phyloP scores from a whole-genome alignment of 352 stramenopile species.

The Hyaloperonospora brassicae region DNA sequence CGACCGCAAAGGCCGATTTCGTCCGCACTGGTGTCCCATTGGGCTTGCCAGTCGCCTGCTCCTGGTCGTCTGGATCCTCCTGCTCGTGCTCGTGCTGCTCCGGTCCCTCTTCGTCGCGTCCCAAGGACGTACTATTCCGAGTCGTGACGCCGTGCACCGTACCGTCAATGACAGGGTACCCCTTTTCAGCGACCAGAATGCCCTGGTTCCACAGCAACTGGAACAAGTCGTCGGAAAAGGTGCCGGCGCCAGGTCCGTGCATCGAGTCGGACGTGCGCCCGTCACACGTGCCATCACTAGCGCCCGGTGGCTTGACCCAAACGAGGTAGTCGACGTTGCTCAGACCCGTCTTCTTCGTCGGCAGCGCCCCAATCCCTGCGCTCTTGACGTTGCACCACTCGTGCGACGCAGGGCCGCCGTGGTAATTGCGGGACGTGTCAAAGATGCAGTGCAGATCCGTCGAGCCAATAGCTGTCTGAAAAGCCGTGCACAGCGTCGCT shows the following conservation, averaged over 20 bases:
- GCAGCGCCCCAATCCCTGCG: constrained; percentile 46
- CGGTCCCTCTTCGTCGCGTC: too few relatives aligned
- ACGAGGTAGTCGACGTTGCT: constrained; percentile 62
- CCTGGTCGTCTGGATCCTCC: too few relatives aligned
- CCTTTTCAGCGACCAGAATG: constrained; percentile 41
- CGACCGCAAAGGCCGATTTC: too few relatives aligned
- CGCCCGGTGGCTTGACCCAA: constrained; percentile 61
- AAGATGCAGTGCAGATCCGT: constrained; percentile 45
- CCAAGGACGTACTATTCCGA: too few relatives aligned
- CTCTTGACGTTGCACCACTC: constrained; percentile 70
- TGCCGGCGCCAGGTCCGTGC: constrained; percentile 38
- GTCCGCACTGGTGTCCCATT: too few relatives aligned
- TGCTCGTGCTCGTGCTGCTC: too few relatives aligned
- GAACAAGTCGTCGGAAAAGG: constrained; percentile 57
- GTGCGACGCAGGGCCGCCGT: constrained; percentile 28
- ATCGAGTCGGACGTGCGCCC: constrained; percentile 39
- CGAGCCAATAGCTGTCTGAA: constrained; percentile 41
- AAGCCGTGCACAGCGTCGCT: constrained; percentile 41
- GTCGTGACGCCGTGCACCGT: too few relatives aligned
- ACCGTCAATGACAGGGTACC: constrained; percentile 25
- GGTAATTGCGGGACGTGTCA: constrained; percentile 57
- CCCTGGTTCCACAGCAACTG: constrained; percentile 60
- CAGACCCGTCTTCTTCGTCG: constrained; percentile 44
- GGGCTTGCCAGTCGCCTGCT: too few relatives aligned
- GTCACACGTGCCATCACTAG: constrained; percentile 51